Evolutionary conservation across 2,329 filamentous ascomycete genomes (phyloP).

Genomic region (Fusarium avenaceum): DNA sequence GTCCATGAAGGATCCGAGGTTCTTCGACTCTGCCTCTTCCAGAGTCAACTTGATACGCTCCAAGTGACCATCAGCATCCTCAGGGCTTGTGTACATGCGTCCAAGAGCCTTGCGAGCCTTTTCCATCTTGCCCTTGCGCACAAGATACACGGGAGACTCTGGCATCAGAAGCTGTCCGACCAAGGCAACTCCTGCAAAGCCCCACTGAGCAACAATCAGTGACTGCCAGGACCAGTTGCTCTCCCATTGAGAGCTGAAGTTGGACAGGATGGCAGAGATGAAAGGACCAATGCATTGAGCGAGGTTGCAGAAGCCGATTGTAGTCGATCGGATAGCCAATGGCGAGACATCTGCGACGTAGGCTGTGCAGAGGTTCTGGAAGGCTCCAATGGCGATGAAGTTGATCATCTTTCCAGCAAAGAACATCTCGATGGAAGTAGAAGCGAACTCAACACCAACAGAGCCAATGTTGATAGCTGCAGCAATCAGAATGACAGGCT

Average conservation of each 20-base stretch:
- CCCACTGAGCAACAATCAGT: conserved; percentile 58
- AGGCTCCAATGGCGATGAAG: conserved; percentile 53
- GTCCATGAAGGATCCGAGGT: conserved; percentile 56
- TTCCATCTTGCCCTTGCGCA: conserved; percentile 56
- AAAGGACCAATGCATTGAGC: conserved; percentile 58
- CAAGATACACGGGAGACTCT: conserved; percentile 64
- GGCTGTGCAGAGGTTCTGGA: conserved; percentile 56
- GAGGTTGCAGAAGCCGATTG: conserved; percentile 56
- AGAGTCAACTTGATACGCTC: conserved; percentile 63
- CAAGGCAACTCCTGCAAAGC: conserved; percentile 54
- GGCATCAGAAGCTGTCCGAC: conserved; percentile 58
- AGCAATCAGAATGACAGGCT: conserved; percentile 33
- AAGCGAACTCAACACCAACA: conserved; percentile 50
- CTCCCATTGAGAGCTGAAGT: conserved; percentile 54
- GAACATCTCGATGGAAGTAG: conserved; percentile 51
- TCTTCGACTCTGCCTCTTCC: conserved; percentile 55
- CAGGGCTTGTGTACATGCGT: conserved; percentile 60
- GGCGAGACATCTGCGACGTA: conserved; percentile 57
- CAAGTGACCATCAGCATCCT: conserved; percentile 56
- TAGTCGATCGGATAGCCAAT: conserved; percentile 54
- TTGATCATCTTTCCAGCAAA: conserved; percentile 52
- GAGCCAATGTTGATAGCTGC: conserved; percentile 48
- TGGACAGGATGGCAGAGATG: conserved; percentile 55
- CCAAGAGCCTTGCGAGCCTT: conserved; percentile 51
- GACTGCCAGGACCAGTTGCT: conserved; percentile 59